Evolutionary conservation across 495 filamentous ascomycete species (phyloP), one percentile per base, ranked within the genome.

Genomic region (Beverwykella pulmonaria): DNA sequence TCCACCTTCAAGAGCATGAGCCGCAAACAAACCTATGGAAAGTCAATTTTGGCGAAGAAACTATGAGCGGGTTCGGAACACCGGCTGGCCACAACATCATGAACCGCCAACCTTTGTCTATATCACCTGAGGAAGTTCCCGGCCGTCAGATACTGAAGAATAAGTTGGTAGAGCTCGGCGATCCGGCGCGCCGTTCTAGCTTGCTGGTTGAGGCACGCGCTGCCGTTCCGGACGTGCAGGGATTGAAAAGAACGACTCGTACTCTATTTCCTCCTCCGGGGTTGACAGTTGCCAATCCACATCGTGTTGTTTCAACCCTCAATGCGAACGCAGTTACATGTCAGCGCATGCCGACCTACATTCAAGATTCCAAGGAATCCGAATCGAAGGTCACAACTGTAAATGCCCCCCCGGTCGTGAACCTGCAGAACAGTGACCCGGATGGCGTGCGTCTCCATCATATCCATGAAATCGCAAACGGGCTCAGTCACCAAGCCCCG

Each of bases 261-360:
- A 15, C 55, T 26, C 20, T 53, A 9, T 53, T 32, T 25, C 62
- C 34, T 10, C 61, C 67, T 3, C 68, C 64, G 27, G 68, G 68
- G 4, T 30, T 59, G 17, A 53, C 58, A 25, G 25, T 62, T 36
- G 61, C 68, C 17, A 64, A 63, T 46, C 59, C 68, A 12, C 19
- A 54, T 47, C 52, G 59, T 22, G 32, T 44, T 27, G 20, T 49
- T 3, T 71, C 65, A 5, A 68, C 54, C n/a, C 30, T 68, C 7
- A 71, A 71, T 36, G 65, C 69, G 3, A 52, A 50, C 20, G 69
- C 69, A 12, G 47, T 41, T 25, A 60, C 65, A 46, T 71, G 65
- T 36, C 57, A 19, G 10, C 46, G 53, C 15, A 1, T 36, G 22
- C 34, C 36, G 19, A 23, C 26, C 14, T 36, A 36, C 25, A 1